Evolutionary conservation across 805 yeast genomes (phyloP), one percentile per base, ranked within the genome.

Genomic region (Wickerhamomyces mucosus): DNA sequence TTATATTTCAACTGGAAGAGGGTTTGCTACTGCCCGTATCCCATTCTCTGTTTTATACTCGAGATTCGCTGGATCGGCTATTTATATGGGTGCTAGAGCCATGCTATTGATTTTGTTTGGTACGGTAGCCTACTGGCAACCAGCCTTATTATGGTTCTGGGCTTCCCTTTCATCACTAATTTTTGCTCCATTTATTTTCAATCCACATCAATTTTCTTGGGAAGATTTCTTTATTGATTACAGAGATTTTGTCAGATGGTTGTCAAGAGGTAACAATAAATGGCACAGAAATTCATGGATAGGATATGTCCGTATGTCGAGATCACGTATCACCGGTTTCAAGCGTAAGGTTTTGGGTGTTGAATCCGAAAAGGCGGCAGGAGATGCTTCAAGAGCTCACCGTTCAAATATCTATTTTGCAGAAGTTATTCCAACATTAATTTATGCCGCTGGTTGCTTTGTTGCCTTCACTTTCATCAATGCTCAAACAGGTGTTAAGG

Each of bases 141-240:
- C 95, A 16, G 83, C 96, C 26, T 67, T 92, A 47, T 60, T 89
- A 41, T 92, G 96, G 96, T 92, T 92, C 75, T 92, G 97, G 96
- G 79, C 92, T 37, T 80, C 95, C 14, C 65, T 86, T 46, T 68
- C 86, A 29, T 83, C 97, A 4, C 69, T 92, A 63, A 71, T 85
- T 63, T 74, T 85, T 46, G 79, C 97, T 29, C 98, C 98, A 50
- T 86, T 89, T 58, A 53, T 92, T 39, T 92, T 85, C 75, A 92
- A 92, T 63, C 98, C 98, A 29, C 96, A 89, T 63, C 97, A 92
- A 67, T 92, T 88, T 59, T 76, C 96, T 31, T 80, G 94, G 88
- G 82, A 78, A 55, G 96, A 88, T 61, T 89, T 81, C 74, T 85
- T 89, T 63, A 75, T 89, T 56, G 98, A 92, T 59, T 92, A 92